Base-by-base conservation (phyloP, 768 basidiomycete genomes). In the Nevesoporus exiguus region DNA sequence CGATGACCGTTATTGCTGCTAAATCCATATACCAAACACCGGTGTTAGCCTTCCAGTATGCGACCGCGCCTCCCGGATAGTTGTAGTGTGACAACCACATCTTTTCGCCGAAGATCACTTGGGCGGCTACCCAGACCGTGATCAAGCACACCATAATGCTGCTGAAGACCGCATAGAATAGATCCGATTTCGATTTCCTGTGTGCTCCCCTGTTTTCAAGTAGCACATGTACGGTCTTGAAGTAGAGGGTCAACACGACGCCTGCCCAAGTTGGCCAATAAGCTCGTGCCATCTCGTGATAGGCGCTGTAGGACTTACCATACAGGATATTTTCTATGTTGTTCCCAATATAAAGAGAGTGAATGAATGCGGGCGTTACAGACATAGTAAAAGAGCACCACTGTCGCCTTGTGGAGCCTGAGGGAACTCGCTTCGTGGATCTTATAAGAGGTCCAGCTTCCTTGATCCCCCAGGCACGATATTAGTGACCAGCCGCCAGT, bases 1-100 rank as follows among this genome's bases (percentile, higher is more conserved):
- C n/a, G 30, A 51, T 33, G 22, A 51, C 13, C 31, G 15, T 7
- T 3, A 19, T 15, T 7, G 31, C 24, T 17, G 22, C 68, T 36
- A 68, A 59, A 2, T 63, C 65, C 50, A 57, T 47, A 41, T 68
- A 70, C 65, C 72, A 71, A 8, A 51, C 52, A 1, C 60, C 56
- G 15, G 59, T 51, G 33, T 71, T 43, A 7, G 62, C 44, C 14
- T 42, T 46, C 45, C 72, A 64, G 53, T 74, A 78, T 3, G 59
- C 67, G 8, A 55, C 50, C 17, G 66, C 65, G 2, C 75, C 76
- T 0, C 72, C 74, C 15, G 73, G 73, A 47, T 65, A 72, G 24
- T 63, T 22, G 0, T 55, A 21, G 15, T 72, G 40, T 0, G 66
- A 42, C 14, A 77, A 56, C 76, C 75, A 76, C 61, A 73, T 69